Percentiles rank a stretch among this genome's conserved stretches.
These are phyloP conservation scores for Pythium plurisporium DNA, from an alignment of 352 stramenopile genomes.

Conservation along the genomic window DNA sequence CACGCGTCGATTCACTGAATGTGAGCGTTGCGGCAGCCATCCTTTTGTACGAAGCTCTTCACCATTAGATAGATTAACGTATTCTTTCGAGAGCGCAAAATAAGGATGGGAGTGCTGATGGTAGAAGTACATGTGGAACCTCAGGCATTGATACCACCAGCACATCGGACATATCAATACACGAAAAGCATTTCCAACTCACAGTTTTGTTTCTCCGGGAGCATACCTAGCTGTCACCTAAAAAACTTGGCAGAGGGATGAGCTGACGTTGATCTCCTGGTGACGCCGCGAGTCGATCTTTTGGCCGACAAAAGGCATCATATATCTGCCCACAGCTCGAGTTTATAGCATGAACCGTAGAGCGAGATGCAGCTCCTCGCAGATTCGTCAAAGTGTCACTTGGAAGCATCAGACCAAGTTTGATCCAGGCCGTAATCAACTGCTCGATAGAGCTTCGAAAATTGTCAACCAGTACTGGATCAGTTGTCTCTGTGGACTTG, in stretches of 20 bases:
- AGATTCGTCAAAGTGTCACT: not conserved
- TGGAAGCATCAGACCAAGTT: not conserved
- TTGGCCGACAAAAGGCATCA: not conserved
- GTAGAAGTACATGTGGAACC: too few relatives aligned
- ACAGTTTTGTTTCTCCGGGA: not conserved
- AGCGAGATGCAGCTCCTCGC: not conserved
- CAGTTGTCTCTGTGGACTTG: not conserved
- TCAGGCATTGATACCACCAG: too few relatives aligned
- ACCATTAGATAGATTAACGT: slow-evolving; percentile 31
- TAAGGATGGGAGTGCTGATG: too few relatives aligned
- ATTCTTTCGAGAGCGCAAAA: not conserved
- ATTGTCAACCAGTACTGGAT: not conserved
- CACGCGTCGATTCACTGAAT: slow-evolving; percentile 76
- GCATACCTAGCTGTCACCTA: not conserved
- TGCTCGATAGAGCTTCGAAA: not conserved
- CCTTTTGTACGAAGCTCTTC: slow-evolving; percentile 74
- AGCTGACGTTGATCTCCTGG: not conserved
- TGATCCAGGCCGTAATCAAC: slow-evolving; percentile 1
- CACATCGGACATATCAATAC: too few relatives aligned
- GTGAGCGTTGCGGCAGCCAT: slow-evolving; percentile 74
- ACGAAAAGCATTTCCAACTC: not conserved
- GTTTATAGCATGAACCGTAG: not conserved
- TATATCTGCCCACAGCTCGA: slow-evolving; percentile 1
- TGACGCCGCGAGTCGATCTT: not conserved
- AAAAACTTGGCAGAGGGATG: not conserved